Base-by-base conservation (phyloP, 805 yeast genomes). In the Pichia exigua region DNA sequence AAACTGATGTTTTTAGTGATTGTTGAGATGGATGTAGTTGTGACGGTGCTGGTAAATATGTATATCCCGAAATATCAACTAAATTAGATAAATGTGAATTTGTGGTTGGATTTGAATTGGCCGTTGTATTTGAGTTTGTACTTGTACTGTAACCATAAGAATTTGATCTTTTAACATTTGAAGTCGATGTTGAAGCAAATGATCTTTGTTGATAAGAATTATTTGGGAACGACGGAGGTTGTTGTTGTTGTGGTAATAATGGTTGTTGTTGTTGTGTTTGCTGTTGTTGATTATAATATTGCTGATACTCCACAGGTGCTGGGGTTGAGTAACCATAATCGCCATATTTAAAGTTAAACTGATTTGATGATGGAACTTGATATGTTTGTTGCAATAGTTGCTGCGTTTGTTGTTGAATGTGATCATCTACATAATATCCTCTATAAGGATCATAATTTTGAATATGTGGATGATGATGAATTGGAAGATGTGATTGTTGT, bases 151-250 rank as follows among this genome's bases (percentile, higher is more conserved):
- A 45, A 32, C 42, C 28, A 35, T 35, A 45, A 24, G 38, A 22
- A 35, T 18, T 26, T 32, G 32, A 22, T 28, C 20, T 35, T 35
- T 12, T 32, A 15, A 35, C 6, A 10, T n/a, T 35, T 17, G 48
- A 2, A 3, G 42, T 11, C 18, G 35, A 48, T 39, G 53, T 41
- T 42, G 70, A 45, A 2, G 20, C 2, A n/a, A 15, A 35, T n/a
- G 39, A n/a, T n/a, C 39, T 35, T 35, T 35, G 39, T 35, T 35
- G 39, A 35, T 35, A 35, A 35, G 12, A 4, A 32, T 15, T 32
- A 32, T 32, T 32, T 56, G 67, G 50, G 54, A 58, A 54, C 57
- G 48, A 61, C 62, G 43, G 49, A 24, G 17, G 22, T 39, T 26
- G 44, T 11, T 35, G 39, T 17, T 35, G 39, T 35, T 20, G 39